These are phyloP conservation scores for Gracilaria caudata DNA, from an alignment of 23 red algal species.

Conservation along the genomic window DNA sequence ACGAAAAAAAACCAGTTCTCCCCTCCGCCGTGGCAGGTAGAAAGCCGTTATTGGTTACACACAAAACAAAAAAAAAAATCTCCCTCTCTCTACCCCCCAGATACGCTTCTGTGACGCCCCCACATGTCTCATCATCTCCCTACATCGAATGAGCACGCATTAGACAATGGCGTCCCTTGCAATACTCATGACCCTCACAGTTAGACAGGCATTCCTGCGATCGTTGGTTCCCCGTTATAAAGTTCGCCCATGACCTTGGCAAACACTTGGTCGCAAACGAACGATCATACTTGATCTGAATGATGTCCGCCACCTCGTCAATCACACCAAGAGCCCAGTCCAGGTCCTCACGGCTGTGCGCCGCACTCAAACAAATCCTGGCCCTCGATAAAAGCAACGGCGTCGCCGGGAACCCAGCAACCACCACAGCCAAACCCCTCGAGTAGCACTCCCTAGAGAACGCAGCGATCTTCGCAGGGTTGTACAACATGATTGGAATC, in stretches of 20 bases:
- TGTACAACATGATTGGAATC: conserved; percentile 98
- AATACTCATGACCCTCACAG: conserved; percentile 47
- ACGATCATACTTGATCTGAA: conserved; percentile 90
- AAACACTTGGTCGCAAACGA: conserved; percentile 37
- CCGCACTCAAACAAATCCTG: conserved; percentile 92
- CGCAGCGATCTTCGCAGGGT: conserved; percentile 90
- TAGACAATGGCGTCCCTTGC: conserved; percentile 27
- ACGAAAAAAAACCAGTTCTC: not conserved
- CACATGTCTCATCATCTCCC: no score
- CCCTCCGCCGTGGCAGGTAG: not conserved
- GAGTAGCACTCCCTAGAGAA: conserved; percentile 95
- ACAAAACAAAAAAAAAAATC: conserved; percentile 12
- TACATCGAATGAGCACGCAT: conserved; percentile 41
- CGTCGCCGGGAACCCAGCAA: conserved; percentile 98
- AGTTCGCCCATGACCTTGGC: conserved; percentile 23
- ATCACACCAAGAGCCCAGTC: conserved; percentile 91
- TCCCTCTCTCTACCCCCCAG: not conserved
- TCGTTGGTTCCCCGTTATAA: conserved; percentile 24
- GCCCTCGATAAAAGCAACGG: conserved; percentile 90
- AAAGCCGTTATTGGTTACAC: conserved; percentile 6
- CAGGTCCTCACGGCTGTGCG: conserved; percentile 93
- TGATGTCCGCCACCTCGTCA: conserved; percentile 88
- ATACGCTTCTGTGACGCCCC: no score
- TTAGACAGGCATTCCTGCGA: conserved; percentile 24
- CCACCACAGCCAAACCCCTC: conserved; percentile 94